A percentile compares a stretch with the other conserved stretches of the same genome.
Conservation (phyloP, 2,329 filamentous ascomycete genomes). For the Talaromyces sp. region DNA sequence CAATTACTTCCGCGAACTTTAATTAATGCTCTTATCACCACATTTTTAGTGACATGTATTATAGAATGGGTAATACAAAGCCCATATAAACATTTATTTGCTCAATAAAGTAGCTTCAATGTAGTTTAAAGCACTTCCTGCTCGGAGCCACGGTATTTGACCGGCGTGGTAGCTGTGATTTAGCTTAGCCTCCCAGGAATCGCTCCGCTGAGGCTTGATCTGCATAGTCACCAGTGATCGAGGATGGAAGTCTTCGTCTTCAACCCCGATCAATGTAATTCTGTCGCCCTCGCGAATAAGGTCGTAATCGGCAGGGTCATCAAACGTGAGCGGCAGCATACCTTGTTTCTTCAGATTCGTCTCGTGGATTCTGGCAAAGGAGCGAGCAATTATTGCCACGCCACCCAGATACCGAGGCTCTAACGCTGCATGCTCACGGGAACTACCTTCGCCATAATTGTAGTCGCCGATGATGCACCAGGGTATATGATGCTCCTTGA, state of each 20-base stretch:
- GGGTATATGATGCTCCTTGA: constrained; percentile 91
- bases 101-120: constrained; percentile 18
- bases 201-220: constrained; percentile 19
- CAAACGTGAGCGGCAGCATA: constrained; percentile 96
- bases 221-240: constrained; percentile 25
- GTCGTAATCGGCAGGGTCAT: constrained; percentile 92
- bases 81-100: neutral
- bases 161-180: constrained; percentile 29
- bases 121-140: constrained; percentile 32
- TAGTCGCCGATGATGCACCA: constrained; percentile 99
- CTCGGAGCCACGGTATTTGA: constrained; percentile 28
- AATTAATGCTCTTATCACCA: too few species aligned
- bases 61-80: neutral
- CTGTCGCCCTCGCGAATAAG: constrained; percentile 58
- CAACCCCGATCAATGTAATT: constrained; percentile 16
- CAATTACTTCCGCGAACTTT: too few species aligned
- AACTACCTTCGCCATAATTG: constrained; percentile 98
- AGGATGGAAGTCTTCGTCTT: constrained; percentile 20
- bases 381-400: constrained; percentile 90
- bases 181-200: constrained; percentile 22
- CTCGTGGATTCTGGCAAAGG: constrained; percentile 98
- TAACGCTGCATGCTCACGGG: constrained; percentile 95
- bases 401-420: constrained; percentile 96
- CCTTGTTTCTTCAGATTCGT: constrained; percentile 99
- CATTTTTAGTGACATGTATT: neutral